These are phyloP conservation scores for Medicago lupulina DNA, from an alignment of 306 rosid species.

Conservation along the genomic window DNA sequence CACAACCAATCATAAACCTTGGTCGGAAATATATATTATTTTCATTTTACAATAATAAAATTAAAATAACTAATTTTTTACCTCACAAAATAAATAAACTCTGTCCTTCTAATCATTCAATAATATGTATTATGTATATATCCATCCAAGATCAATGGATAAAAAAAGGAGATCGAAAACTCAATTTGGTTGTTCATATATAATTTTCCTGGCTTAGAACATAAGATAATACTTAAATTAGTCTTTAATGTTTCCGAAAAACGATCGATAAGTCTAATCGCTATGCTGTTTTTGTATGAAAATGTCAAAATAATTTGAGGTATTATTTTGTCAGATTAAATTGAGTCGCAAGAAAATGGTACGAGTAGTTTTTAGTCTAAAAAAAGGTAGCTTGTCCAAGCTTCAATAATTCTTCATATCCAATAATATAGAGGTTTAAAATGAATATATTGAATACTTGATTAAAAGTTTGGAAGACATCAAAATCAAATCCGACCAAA, in stretches of 20 bases:
- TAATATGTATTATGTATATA: background rate
- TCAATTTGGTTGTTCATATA: too few species aligned
- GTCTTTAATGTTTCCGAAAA: too few species aligned
- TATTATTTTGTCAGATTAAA: too few species aligned
- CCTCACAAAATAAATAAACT: background rate
- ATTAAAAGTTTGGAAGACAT: background rate
- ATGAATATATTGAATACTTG: background rate
- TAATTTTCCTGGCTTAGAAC: too few species aligned
- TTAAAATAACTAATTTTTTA: background rate
- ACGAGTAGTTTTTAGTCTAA: too few species aligned
- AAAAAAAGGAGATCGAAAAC: background rate
- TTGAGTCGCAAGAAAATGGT: too few species aligned
- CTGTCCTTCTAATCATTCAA: background rate
- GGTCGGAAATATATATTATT: background rate
- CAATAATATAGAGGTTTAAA: background rate
- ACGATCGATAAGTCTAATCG: too few species aligned
- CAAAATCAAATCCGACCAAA: background rate
- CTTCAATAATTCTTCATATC: background rate
- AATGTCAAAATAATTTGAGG: too few species aligned
- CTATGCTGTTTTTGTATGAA: too few species aligned
- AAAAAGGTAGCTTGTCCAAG: background rate
- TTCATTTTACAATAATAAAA: background rate
- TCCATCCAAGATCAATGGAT: background rate
- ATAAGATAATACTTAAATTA: too few species aligned
- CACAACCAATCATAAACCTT: slow-evolving; percentile 11